Percentiles rank a stretch among this genome's conserved stretches.
phyloP scores from a whole-genome alignment of 2,329 filamentous ascomycete genomes.

The Cladosporium sphaerospermum region DNA sequence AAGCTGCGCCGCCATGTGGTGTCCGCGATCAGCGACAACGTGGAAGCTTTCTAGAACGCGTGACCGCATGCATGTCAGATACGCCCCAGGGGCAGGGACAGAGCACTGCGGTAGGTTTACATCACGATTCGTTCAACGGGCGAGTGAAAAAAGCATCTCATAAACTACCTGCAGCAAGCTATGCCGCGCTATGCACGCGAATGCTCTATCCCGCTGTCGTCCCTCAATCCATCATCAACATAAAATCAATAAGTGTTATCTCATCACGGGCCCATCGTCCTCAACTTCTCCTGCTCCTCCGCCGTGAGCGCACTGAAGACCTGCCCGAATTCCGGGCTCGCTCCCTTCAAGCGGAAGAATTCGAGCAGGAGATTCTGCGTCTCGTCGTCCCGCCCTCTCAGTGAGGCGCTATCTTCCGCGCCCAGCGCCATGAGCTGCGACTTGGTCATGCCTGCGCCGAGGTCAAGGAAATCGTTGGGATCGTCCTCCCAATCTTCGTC shows the following conservation, averaged over 20 bases:
- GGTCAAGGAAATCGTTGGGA: conserved; percentile 62
- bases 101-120: too few relatives aligned
- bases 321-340: conserved; percentile 50
- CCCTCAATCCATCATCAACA: neutral
- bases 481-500: conserved; percentile 74
- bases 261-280: conserved; percentile 24
- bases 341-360: conserved; percentile 62
- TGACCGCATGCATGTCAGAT: neutral
- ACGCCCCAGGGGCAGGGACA: too few relatives aligned
- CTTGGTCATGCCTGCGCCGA: conserved; percentile 51
- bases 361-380: conserved; percentile 77
- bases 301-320: conserved; percentile 49
- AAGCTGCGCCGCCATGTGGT: too few relatives aligned
- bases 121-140: too few relatives aligned
- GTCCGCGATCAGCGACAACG: neutral
- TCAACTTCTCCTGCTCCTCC: conserved; percentile 50
- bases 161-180: too few relatives aligned
- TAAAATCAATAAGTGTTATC: neutral
- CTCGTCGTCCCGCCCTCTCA: conserved; percentile 76
- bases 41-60: neutral
- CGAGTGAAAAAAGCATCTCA: too few relatives aligned
- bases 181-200: too few relatives aligned
- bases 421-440: conserved; percentile 76
- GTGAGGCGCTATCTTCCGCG: conserved; percentile 40
- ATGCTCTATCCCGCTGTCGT: too few relatives aligned